Conservation (phyloP, 495 filamentous ascomycete species). For the Hypoxylon crocopeplum region DNA sequence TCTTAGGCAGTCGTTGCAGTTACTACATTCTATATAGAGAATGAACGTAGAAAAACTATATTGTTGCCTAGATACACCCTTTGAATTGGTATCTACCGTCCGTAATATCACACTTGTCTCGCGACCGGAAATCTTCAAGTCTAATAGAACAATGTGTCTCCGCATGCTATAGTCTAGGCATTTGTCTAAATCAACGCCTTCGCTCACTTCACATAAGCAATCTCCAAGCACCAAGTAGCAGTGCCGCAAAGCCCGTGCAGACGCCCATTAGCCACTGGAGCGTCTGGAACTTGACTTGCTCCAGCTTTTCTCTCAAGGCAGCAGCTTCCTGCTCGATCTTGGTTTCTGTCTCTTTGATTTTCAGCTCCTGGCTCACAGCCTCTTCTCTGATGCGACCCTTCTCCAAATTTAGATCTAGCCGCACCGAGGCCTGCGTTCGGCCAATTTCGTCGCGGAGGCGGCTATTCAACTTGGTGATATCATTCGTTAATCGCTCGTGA, state of each 20-base stretch:
- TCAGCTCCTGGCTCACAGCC: conserved; percentile 94
- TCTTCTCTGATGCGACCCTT: conserved; percentile 98
- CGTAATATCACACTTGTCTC: too few species aligned
- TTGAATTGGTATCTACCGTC: too few species aligned
- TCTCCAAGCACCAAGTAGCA: conserved; percentile 96
- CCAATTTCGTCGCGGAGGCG: conserved; percentile 92
- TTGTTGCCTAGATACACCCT: too few species aligned
- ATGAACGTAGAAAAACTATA: too few species aligned
- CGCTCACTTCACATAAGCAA: conserved; percentile 65
- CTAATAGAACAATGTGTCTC: conserved; percentile 2
- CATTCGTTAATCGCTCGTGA: conserved; percentile 91
- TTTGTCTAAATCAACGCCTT: neutral
- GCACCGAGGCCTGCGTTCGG: conserved; percentile 88
- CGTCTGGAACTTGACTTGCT: conserved; percentile 97
- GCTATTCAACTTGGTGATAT: conserved; percentile 89
- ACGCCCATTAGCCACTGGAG: conserved; percentile 99
- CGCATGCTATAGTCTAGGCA: neutral
- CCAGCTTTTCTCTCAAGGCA: conserved; percentile 85
- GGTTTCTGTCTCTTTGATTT: conserved; percentile 98
- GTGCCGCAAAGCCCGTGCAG: conserved; percentile 86
- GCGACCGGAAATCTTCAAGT: conserved; percentile 1
- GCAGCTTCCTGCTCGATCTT: conserved; percentile 98
- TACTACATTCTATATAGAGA: too few species aligned
- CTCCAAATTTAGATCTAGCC: conserved; percentile 92
- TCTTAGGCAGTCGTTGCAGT: too few species aligned